Evolutionary conservation across 1,284 basidiomycete genomes (phyloP), one percentile per base, ranked within the genome.

Genomic region (Ceratobasidium sp.): DNA sequence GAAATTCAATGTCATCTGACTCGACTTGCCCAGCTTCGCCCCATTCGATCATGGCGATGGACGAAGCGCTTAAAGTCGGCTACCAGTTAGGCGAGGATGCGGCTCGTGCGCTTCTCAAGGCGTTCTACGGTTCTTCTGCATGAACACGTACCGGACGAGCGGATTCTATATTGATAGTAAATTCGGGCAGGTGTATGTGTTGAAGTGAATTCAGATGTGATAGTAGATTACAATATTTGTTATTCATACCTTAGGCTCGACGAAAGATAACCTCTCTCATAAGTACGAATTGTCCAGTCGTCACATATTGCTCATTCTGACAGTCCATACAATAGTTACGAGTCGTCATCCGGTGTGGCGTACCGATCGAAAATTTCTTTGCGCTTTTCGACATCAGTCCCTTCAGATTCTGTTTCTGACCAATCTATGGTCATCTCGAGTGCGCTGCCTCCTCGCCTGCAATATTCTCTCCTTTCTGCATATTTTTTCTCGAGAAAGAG

Each of bases 31-130:
- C 34, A 71, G 67, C 28, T 2, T 26, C 55, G 9, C 67, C 67
- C 8, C 67, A 71, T 45, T 10, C 67, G 28, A 59, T 71, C 23
- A 48, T 71, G 67, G 67, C 67, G 3, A 59, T 71, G 55, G 67
- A 59, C 16, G 55, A 59, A 23, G 57, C 57, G 4, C 45, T 59
- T 34, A 58, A 59, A 45, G 32, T 59, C 21, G 67, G 67, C 26
- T 59, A 59, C 26, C 67, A 50, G 34, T 3, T 71, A 9, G 67
- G 67, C 46, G 67, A 71, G 57, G 67, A 71, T 32, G 43, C 57
- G 1, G 57, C 67, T n/a, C 26, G 26, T 21, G 67, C 55, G 4
- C 32, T 71, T 10, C 57, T 21, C 41, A 28, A 32, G n/a, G 67
- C 18, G 26, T 71, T 71, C 45, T 59, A 71, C 28, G 43, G 45